Percentiles rank a stretch among this genome's conserved stretches.
These are phyloP conservation scores for Hirschioporus abietinus DNA, from an alignment of 768 basidiomycete genomes.

Conservation along the genomic window DNA sequence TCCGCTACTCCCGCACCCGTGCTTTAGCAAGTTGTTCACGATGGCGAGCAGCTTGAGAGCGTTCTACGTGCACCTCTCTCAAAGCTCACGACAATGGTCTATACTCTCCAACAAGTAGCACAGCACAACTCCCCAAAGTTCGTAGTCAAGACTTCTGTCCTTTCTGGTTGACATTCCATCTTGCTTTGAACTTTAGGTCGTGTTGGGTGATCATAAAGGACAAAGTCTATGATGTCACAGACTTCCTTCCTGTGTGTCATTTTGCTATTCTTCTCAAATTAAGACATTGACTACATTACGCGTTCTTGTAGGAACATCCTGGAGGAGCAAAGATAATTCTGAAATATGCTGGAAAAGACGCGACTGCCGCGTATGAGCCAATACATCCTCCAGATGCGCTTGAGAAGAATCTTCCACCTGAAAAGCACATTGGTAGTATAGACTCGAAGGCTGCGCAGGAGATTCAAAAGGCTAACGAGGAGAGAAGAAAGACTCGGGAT, in stretches of 20 bases:
- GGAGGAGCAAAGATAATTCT: constrained; percentile 82
- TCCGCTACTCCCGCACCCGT: background rate
- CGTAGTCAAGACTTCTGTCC: constrained; percentile 13
- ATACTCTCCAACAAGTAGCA: constrained; percentile 49
- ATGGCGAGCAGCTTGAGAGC: background rate
- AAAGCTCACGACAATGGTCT: constrained; percentile 4
- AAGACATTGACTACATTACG: background rate
- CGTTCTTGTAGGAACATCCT: constrained; percentile 53
- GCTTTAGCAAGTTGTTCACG: background rate
- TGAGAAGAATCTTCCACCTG: constrained; percentile 58
- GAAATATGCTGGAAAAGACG: constrained; percentile 80
- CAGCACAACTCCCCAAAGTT: constrained; percentile 52
- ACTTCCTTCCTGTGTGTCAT: constrained; percentile 55
- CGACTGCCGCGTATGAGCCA: constrained; percentile 69
- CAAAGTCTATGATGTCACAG: constrained; percentile 83
- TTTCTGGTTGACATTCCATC: constrained; percentile 11
- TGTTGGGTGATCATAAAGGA: constrained; percentile 83
- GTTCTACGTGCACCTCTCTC: background rate
- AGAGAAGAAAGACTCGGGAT: constrained; percentile 55
- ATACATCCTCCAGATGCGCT: constrained; percentile 85
- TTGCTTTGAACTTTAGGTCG: constrained; percentile 37
- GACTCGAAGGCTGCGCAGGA: constrained; percentile 37
- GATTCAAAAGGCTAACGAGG: constrained; percentile 32
- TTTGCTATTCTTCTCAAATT: background rate
- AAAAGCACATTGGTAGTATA: constrained; percentile 70